phyloP scores from a whole-genome alignment of 164 flowering plant genomes.

The Aristolochia contorta region DNA sequence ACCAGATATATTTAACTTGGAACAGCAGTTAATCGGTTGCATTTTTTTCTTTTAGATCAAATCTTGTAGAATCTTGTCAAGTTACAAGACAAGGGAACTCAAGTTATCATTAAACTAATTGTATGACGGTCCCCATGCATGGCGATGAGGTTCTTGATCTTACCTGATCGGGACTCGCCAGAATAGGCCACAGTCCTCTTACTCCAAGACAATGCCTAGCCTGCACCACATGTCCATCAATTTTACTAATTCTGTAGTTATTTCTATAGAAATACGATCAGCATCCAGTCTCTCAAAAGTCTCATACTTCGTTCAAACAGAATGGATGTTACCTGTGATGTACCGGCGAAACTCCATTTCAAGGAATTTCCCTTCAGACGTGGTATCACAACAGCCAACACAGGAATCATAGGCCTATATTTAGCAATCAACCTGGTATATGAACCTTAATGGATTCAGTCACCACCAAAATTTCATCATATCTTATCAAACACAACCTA shows the following conservation, averaged over 20 bases:
- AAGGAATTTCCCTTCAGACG: conserved; percentile 20
- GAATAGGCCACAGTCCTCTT: conserved; percentile 37
- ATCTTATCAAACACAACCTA: no score
- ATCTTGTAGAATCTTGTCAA: not conserved
- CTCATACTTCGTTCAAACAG: no score
- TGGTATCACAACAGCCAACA: conserved; percentile 40
- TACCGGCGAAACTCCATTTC: conserved; percentile 34
- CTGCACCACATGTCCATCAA: conserved; percentile 15
- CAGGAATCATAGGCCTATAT: conserved; percentile 40
- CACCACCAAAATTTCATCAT: not conserved
- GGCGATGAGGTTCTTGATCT: not conserved
- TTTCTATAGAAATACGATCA: no score
- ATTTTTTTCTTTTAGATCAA: not conserved
- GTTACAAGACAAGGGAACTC: not conserved
- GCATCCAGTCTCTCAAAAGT: no score
- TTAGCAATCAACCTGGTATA: conserved; percentile 37
- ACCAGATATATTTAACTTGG: not conserved
- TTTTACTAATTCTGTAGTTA: no score
- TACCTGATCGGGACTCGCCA: conserved; percentile 32
- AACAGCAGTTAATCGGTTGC: no score
- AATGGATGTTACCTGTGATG: conserved; percentile 23
- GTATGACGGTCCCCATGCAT: not conserved
- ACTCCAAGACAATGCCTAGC: conserved; percentile 41
- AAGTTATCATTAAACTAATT: not conserved
- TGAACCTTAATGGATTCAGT: not conserved